Percentiles rank a stretch among this genome's conserved stretches.
Evolutionary conservation across 1,284 basidiomycete genomes (phyloP).

Genomic region (Cryptococcus hybrid): DNA sequence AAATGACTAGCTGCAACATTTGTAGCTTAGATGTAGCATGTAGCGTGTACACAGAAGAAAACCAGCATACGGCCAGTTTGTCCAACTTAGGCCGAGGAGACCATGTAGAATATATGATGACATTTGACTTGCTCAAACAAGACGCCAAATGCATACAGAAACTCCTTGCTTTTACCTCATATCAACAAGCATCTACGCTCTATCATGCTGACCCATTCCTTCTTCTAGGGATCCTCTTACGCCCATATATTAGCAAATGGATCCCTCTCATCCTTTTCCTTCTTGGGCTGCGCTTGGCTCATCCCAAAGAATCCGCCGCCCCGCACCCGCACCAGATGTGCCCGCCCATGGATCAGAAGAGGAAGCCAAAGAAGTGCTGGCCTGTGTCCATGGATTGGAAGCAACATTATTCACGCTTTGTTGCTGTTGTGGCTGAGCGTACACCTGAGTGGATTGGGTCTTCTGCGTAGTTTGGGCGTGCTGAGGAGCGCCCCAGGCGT

Average conservation of each 20-base stretch:
- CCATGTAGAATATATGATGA: no score
- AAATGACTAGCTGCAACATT: no score
- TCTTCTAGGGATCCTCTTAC: no score
- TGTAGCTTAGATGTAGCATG: no score
- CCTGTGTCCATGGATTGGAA: not conserved
- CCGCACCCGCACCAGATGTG: constrained; percentile 1
- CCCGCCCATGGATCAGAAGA: constrained; percentile 25
- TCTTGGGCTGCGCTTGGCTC: constrained; percentile 8
- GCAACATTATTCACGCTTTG: not conserved
- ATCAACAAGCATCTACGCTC: no score
- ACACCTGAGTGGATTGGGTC: not conserved
- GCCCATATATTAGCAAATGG: constrained; percentile 40
- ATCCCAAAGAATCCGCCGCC: constrained; percentile 12
- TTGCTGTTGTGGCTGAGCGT: constrained; percentile 1
- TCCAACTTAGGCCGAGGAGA: no score
- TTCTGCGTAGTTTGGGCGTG: constrained; percentile 2
- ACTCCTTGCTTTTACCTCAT: no score
- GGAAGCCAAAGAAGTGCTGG: not conserved
- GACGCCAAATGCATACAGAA: no score
- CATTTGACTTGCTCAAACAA: no score
- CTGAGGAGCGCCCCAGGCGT: constrained; percentile 31
- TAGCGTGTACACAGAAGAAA: no score
- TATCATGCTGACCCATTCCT: no score
- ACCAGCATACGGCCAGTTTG: no score
- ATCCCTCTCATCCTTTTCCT: constrained; percentile 38